Evolutionary conservation across 192 early-diverging fungal genomes (phyloP).

Genomic region (Dissophora ornata): DNA sequence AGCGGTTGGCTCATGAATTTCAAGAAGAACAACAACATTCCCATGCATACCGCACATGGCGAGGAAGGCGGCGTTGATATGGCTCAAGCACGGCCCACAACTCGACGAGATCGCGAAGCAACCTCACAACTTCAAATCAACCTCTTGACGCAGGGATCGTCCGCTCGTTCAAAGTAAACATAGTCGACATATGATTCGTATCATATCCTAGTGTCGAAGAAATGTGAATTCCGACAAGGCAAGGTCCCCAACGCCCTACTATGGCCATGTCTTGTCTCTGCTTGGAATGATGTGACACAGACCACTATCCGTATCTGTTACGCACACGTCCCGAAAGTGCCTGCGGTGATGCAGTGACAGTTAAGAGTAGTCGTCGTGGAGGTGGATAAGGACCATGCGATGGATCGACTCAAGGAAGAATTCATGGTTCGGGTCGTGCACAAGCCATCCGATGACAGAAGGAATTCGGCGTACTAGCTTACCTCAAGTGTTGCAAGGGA

Average conservation of each 20-base stretch:
- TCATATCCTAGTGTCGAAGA: too few relatives aligned
- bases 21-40: neutral
- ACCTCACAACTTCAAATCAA: slow-evolving; percentile 1
- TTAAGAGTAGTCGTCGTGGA: neutral
- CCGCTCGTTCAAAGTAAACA: too few relatives aligned
- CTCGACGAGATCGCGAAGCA: too few relatives aligned
- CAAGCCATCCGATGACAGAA: neutral
- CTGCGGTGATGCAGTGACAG: neutral
- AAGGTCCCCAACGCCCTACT: neutral
- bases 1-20: neutral
- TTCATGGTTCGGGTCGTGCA: neutral
- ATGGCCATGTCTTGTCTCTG: neutral
- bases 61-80: slow-evolving; percentile 5
- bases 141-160: neutral
- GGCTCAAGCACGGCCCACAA: too few relatives aligned
- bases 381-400: neutral
- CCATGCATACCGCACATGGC: slow-evolving; percentile 2
- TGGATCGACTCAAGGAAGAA: neutral
- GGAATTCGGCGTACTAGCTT: neutral
- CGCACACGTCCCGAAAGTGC: too few relatives aligned
- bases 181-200: too few relatives aligned
- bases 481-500: neutral
- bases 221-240: neutral
- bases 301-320: slow-evolving; percentile 4
- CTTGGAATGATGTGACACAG: neutral